These are phyloP conservation scores for Sporobolomyces roseus DNA, from an alignment of 768 basidiomycete species.

Conservation along the genomic window DNA sequence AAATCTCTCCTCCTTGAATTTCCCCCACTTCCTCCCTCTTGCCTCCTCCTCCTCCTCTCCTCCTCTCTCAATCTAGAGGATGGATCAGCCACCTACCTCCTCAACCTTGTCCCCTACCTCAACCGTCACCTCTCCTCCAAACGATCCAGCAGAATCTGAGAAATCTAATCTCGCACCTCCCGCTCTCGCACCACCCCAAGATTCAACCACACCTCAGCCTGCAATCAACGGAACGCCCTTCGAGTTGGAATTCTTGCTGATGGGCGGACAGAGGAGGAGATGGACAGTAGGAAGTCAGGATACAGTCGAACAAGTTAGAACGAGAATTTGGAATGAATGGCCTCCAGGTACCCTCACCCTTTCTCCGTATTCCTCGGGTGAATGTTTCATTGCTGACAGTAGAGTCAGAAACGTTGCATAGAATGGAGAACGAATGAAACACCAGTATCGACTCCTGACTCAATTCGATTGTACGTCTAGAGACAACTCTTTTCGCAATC, in stretches of 20 bases:
- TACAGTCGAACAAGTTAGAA: neutral
- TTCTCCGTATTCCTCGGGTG: neutral
- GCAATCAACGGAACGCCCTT: neutral
- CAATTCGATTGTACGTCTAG: slow-evolving; percentile 6
- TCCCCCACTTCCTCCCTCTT: neutral
- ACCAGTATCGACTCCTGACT: neutral
- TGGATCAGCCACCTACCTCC: too few relatives aligned
- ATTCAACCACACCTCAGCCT: neutral
- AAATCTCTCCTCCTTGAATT: too few relatives aligned
- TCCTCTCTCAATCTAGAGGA: too few relatives aligned
- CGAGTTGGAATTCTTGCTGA: slow-evolving; percentile 11
- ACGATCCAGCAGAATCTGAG: neutral
- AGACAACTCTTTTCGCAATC: too few relatives aligned
- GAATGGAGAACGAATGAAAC: slow-evolving; percentile 9
- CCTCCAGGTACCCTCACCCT: slow-evolving; percentile 5
- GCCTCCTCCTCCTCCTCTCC: neutral
- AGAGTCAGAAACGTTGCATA: neutral
- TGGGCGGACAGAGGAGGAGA: slow-evolving; percentile 6
- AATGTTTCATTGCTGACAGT: neutral
- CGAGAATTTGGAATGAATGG: slow-evolving; percentile 2
- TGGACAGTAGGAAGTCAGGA: neutral
- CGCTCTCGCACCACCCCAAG: neutral
- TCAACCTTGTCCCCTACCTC: too few relatives aligned
- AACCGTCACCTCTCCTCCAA: too few relatives aligned
- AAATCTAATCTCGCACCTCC: neutral